phyloP scores from a whole-genome alignment of 2,329 filamentous ascomycete species.

The Coniella vitis region DNA sequence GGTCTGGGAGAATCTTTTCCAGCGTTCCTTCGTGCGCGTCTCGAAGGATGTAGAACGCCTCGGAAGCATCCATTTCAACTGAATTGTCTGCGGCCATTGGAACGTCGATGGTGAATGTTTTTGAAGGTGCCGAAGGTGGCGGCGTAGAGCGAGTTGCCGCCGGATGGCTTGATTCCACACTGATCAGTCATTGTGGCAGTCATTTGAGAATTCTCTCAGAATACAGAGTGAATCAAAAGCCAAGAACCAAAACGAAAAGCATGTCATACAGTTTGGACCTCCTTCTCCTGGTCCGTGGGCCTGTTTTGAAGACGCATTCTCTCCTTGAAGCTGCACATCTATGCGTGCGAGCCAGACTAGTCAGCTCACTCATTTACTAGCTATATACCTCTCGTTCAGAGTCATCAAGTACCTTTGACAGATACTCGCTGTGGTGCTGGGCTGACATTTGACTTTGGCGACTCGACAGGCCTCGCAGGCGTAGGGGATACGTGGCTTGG shows the following conservation, averaged over 20 bases:
- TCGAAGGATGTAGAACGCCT: slow-evolving; percentile 36
- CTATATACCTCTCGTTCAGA: neutral
- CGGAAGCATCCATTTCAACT: slow-evolving; percentile 19
- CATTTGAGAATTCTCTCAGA: neutral
- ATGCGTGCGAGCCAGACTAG: slow-evolving; percentile 1
- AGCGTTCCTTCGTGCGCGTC: slow-evolving; percentile 36
- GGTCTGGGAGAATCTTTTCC: slow-evolving; percentile 23
- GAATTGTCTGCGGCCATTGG: slow-evolving; percentile 35
- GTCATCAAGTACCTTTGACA: slow-evolving; percentile 40
- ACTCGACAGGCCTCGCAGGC: slow-evolving; percentile 48
- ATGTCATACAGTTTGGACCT: slow-evolving; percentile 34
- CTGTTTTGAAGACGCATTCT: slow-evolving; percentile 46
- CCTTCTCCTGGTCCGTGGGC: slow-evolving; percentile 42
- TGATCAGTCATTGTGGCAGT: neutral
- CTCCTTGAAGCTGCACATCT: slow-evolving; percentile 47
- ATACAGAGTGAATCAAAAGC: too few species aligned
- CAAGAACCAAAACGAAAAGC: slow-evolving; percentile 6
- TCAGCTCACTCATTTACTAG: neutral
- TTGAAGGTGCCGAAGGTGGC: slow-evolving; percentile 34
- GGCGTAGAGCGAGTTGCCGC: slow-evolving; percentile 18
- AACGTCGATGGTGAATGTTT: slow-evolving; percentile 49
- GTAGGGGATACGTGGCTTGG: slow-evolving; percentile 32
- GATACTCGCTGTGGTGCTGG: slow-evolving; percentile 38
- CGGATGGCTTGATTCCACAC: neutral
- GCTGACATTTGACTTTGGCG: slow-evolving; percentile 47